phyloP scores from a whole-genome alignment of 2,329 filamentous ascomycete genomes.

The Aspergillus jensenii region DNA sequence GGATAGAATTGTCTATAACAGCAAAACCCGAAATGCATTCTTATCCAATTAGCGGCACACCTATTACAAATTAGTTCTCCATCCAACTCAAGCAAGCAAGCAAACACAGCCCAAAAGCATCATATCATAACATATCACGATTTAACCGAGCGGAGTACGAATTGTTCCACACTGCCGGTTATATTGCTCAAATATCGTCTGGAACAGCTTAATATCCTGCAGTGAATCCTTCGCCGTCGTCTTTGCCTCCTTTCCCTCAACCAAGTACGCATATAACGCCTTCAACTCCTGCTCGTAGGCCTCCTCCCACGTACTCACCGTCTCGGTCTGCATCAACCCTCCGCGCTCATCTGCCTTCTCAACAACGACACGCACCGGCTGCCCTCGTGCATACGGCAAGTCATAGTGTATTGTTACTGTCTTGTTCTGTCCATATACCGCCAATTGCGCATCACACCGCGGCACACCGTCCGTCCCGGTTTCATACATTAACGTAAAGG shows the following conservation, averaged over 20 bases:
- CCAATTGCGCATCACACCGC: conserved; percentile 36
- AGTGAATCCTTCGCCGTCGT: conserved; percentile 37
- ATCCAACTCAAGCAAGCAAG: not conserved
- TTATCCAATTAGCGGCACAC: not conserved
- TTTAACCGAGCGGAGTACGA: conserved; percentile 32
- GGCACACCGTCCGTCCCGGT: conserved; percentile 56
- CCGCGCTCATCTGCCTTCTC: conserved; percentile 31
- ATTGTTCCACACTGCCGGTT: conserved; percentile 37
- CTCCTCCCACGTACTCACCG: conserved; percentile 36
- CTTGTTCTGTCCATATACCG: conserved; percentile 55
- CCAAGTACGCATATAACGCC: conserved; percentile 37
- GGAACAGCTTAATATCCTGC: conserved; percentile 37
- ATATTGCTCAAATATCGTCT: conserved; percentile 37
- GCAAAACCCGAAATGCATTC: not conserved
- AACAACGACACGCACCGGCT: conserved; percentile 50
- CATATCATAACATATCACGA: not conserved
- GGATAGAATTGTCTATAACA: not conserved
- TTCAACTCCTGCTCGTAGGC: conserved; percentile 37
- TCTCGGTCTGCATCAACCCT: conserved; percentile 28
- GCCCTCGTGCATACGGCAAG: conserved; percentile 58
- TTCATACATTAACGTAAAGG: conserved; percentile 59
- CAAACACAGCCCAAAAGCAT: not conserved
- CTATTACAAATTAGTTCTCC: not conserved
- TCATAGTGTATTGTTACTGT: conserved; percentile 57
- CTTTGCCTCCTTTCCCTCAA: conserved; percentile 28